Evolutionary conservation across 192 early-diverging fungal genomes (phyloP).

Genomic region (Linderina pennispora): DNA sequence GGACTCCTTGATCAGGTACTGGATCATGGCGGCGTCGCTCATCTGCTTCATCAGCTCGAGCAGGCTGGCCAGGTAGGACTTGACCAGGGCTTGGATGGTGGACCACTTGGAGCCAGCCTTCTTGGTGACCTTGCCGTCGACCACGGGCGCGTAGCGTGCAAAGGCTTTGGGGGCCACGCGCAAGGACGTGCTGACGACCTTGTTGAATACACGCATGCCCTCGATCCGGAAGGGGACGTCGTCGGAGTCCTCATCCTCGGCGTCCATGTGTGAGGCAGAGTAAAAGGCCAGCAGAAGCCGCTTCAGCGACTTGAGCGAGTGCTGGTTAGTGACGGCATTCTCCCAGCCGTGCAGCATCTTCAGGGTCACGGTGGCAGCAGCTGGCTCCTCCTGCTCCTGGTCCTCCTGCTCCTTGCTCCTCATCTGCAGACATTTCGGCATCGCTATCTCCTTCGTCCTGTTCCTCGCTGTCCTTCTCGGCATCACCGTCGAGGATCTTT

Average conservation of each 20-base stretch:
- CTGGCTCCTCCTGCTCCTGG: background rate
- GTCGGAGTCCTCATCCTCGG: slow-evolving; percentile 51
- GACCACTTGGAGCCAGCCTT: slow-evolving; percentile 59
- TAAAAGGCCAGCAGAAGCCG: slow-evolving; percentile 80
- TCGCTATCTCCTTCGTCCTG: slow-evolving; percentile 35
- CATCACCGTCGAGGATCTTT: slow-evolving; percentile 59
- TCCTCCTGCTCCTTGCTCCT: slow-evolving; percentile 51
- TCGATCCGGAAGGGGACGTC: slow-evolving; percentile 66
- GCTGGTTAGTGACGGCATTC: slow-evolving; percentile 46
- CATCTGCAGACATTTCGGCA: slow-evolving; percentile 35
- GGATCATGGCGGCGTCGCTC: slow-evolving; percentile 79
- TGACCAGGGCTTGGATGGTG: slow-evolving; percentile 66
- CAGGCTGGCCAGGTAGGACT: slow-evolving; percentile 73
- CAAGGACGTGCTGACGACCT: slow-evolving; percentile 67
- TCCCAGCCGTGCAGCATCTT: slow-evolving; percentile 75
- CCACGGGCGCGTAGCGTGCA: slow-evolving; percentile 55
- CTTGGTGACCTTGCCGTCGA: slow-evolving; percentile 22
- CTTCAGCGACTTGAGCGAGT: slow-evolving; percentile 65
- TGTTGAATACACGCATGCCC: slow-evolving; percentile 67
- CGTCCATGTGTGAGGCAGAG: slow-evolving; percentile 69
- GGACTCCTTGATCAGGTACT: slow-evolving; percentile 77
- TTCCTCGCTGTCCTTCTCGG: slow-evolving; percentile 40
- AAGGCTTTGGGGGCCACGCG: slow-evolving; percentile 65
- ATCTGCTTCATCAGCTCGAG: slow-evolving; percentile 73
- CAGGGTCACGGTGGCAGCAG: slow-evolving; percentile 53